A percentile compares a stretch with the other conserved stretches of the same genome.
Conservation (phyloP, 164 flowering plant genomes). For the Piper betle region DNA sequence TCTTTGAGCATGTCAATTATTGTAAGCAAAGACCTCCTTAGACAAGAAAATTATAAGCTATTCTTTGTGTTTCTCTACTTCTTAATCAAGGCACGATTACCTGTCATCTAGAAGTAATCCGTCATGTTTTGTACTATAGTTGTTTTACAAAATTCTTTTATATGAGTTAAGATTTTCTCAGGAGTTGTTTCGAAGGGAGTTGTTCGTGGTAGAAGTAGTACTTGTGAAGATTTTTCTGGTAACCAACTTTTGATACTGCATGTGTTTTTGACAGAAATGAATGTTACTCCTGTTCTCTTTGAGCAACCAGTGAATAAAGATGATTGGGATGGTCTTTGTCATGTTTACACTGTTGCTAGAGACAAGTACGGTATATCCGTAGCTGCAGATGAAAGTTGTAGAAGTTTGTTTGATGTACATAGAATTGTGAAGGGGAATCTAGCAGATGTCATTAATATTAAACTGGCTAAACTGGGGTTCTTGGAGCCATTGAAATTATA, state of each 20-base stretch:
- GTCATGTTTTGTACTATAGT: no score
- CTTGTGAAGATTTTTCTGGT: background rate
- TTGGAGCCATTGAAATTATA: conserved; percentile 78
- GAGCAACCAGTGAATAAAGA: conserved; percentile 93
- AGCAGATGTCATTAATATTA: conserved; percentile 77
- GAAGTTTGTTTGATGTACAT: conserved; percentile 49
- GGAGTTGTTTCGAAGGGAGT: background rate
- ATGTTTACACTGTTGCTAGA: conserved; percentile 47
- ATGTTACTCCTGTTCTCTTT: conserved; percentile 67
- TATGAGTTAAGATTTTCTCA: no score
- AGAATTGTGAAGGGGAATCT: conserved; percentile 49
- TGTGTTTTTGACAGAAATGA: conserved; percentile 43
- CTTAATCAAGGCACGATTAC: no score
- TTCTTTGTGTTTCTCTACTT: no score
- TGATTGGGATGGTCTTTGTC: conserved; percentile 85
- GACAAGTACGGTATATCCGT: conserved; percentile 61
- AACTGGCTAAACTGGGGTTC: conserved; percentile 78
- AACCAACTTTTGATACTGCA: background rate
- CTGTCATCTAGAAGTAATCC: no score
- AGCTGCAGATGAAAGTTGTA: conserved; percentile 93
- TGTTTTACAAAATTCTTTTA: no score
- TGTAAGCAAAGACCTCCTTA: no score
- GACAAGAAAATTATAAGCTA: no score
- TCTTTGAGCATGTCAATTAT: no score
- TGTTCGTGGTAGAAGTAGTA: background rate